Evolutionary conservation across 805 yeast genomes (phyloP).

Genomic region (Pichia gijzeniarum): DNA sequence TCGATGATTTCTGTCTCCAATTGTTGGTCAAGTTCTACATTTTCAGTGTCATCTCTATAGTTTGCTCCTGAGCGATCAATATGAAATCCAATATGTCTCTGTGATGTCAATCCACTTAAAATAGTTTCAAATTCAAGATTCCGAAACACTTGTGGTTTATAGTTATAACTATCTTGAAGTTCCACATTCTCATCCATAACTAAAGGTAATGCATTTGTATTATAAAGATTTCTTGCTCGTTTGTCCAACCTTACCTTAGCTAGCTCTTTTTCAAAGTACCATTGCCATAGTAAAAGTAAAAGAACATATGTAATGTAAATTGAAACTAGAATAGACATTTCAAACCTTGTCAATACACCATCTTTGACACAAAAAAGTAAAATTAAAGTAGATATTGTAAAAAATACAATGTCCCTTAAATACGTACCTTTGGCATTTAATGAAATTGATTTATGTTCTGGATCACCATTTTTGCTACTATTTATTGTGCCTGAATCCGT

Average conservation of each 20-base stretch:
- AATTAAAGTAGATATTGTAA: conserved; percentile 44
- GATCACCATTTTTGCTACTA: not conserved
- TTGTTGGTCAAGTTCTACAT: not conserved
- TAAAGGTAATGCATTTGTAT: conserved; percentile 17
- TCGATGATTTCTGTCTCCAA: conserved; percentile 8
- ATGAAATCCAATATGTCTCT: conserved; percentile 14
- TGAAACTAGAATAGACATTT: conserved; percentile 48
- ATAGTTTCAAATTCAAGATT: conserved; percentile 26
- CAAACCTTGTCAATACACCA: conserved; percentile 45
- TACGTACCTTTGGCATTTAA: conserved; percentile 40
- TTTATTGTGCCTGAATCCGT: not conserved
- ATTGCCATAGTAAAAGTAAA: conserved; percentile 40
- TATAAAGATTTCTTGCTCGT: conserved; percentile 26
- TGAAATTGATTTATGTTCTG: conserved; percentile 6
- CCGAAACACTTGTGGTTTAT: conserved; percentile 25
- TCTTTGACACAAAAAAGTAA: conserved; percentile 43
- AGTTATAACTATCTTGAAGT: conserved; percentile 26
- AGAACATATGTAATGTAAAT: conserved; percentile 58
- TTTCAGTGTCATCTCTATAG: conserved; percentile 13
- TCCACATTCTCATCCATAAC: conserved; percentile 20
- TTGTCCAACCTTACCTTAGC: conserved; percentile 16
- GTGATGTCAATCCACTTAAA: conserved; percentile 21
- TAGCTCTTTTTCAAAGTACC: conserved; percentile 20
- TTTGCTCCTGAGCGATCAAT: conserved; percentile 8
- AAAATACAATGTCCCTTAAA: conserved; percentile 57